Evolutionary conservation across 164 flowering plant species (phyloP).

Genomic region (Vitis cinerea): DNA sequence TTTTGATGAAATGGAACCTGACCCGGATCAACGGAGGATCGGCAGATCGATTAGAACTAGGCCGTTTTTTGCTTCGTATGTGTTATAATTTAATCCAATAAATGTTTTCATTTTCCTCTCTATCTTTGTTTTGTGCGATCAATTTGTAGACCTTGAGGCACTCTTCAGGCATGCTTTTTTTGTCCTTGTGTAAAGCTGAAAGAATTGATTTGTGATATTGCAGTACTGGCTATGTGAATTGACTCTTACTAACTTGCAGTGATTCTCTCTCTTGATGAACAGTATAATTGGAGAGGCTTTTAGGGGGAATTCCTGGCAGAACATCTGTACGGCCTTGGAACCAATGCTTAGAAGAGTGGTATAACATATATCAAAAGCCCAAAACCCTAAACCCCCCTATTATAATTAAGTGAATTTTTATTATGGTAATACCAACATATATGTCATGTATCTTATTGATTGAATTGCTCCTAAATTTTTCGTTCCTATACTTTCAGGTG

Average conservation of each 20-base stretch:
- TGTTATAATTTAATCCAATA: conserved; percentile 1
- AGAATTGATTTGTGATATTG: too few relatives aligned
- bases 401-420: background rate
- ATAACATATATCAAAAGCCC: conserved; percentile 7
- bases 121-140: background rate
- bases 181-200: too few relatives aligned
- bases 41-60: conserved; percentile 26
- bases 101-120: background rate
- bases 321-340: conserved; percentile 51
- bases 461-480: too few relatives aligned
- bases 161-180: background rate
- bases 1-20: conserved; percentile 26
- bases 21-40: conserved; percentile 38
- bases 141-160: background rate
- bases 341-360: conserved; percentile 80
- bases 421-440: background rate
- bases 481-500: conserved; percentile 35
- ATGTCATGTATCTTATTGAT: too few relatives aligned
- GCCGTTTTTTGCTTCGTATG: conserved; percentile 69
- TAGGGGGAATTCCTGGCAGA: conserved; percentile 45
- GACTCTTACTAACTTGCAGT: background rate
- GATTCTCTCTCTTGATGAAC: conserved; percentile 5
- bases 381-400: background rate
- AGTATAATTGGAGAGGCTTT: conserved; percentile 62
- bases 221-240: too few relatives aligned